Evolutionary conservation across 2,329 filamentous ascomycete species (phyloP), one percentile per base, ranked within the genome.

Genomic region (Zymoseptoria passerinii): DNA sequence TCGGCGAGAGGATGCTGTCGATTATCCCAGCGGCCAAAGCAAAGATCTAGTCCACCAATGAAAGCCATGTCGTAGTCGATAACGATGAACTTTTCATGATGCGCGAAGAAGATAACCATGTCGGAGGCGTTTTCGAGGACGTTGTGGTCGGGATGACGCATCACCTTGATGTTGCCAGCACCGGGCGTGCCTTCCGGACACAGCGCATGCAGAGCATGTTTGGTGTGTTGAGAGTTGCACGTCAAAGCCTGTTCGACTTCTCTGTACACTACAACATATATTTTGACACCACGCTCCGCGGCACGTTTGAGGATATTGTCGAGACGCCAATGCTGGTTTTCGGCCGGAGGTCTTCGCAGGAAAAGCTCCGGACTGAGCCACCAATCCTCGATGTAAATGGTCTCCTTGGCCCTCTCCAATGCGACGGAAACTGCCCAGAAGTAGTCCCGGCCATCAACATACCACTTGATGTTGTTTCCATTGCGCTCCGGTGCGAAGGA

Each of bases 51-150:
- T 0, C 94, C 94, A 55, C 94, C 94, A 59, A 97, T 92, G 69
- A 97, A 97, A 13, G 91, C 94, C 66, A 92, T 76, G 16, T 86
- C 82, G 69, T 95, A 95, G 75, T 97, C 94, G 55, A 97, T 88
- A 18, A 99, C 89, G 56, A 97, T 88, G 70, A 96, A 95, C 72
- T 99, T 99, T 69, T 99, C 94, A 71, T 99, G 94, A 71, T 99
- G 94, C 0, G 94, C 94, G 84, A 92, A 97, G 76, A 96, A 96
- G 69, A 96, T 90, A 0, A 91, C 96, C 89, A 96, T 95, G 67
- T 97, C 92, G 28, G 89, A 89, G 2, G 88, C 89, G 68, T 96
- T 96, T 68, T 96, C 91, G 54, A 97, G 84, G 2, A 96, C 83
- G 64, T 96, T 96, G 76, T 97, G 92, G 72, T 97, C 92, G 0